A percentile compares a stretch with the other conserved stretches of the same genome.
phyloP scores from a whole-genome alignment of 2,329 filamentous ascomycete genomes.

The Pyricularia sp. region DNA sequence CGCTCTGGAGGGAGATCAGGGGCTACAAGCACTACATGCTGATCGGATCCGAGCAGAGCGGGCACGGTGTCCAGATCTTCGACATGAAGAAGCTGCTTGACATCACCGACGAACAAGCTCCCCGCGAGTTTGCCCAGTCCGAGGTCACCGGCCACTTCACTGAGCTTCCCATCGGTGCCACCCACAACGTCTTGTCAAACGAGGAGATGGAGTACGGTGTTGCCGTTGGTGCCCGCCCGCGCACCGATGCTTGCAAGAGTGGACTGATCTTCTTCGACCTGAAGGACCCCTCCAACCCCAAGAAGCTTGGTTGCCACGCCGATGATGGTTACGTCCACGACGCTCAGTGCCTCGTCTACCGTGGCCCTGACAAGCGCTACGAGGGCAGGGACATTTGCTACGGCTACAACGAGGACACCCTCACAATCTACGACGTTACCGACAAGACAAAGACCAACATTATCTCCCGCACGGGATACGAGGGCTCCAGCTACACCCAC shows the following conservation, averaged over 20 bases:
- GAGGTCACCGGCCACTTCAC: constrained; percentile 5
- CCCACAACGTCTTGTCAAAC: constrained; percentile 5
- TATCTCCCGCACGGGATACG: constrained; percentile 44
- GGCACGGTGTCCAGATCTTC: constrained; percentile 53
- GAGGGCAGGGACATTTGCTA: constrained; percentile 44
- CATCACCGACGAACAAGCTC: constrained; percentile 26
- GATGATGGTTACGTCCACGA: constrained; percentile 52
- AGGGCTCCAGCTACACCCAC: constrained; percentile 48
- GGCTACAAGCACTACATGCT: constrained; percentile 26
- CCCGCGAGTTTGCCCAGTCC: constrained; percentile 11
- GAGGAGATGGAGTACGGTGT: constrained; percentile 28
- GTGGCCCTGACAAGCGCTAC: constrained; percentile 38
- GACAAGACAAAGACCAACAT: constrained; percentile 35
- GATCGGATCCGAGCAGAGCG: constrained; percentile 29
- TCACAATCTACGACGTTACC: constrained; percentile 43
- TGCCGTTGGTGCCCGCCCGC: constrained; percentile 28
- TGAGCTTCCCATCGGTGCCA: constrained; percentile 5
- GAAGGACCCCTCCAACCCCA: constrained; percentile 40
- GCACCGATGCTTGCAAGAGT: constrained; percentile 13
- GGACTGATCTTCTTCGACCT: constrained; percentile 49
- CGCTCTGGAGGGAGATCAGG: constrained; percentile 42
- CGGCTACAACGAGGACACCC: constrained; percentile 42
- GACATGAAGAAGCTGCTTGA: constrained; percentile 49
- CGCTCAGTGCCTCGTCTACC: constrained; percentile 47
- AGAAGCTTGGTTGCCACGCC: constrained; percentile 41